Percentiles rank a stretch among this genome's conserved stretches.
Evolutionary conservation across 2,329 filamentous ascomycete species (phyloP).

Genomic region (Talaromyces sp.): DNA sequence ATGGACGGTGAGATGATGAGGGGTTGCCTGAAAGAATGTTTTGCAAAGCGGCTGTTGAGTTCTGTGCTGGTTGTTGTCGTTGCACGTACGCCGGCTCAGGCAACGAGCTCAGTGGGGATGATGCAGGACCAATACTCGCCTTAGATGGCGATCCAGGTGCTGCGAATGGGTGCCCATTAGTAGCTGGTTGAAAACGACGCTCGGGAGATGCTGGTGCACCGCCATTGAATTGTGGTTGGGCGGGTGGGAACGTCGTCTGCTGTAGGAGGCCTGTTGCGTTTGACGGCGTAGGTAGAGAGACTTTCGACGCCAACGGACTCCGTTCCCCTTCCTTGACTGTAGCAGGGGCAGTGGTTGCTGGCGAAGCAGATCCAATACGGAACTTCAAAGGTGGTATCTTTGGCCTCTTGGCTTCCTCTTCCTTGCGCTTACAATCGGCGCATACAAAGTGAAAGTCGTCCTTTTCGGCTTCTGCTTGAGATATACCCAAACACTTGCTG

Average conservation of each 20-base stretch:
- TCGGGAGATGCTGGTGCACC: slow-evolving; percentile 28
- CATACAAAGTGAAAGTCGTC: slow-evolving; percentile 88
- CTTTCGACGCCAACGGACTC: slow-evolving; percentile 22
- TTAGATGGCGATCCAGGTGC: slow-evolving; percentile 32
- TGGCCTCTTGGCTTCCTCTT: slow-evolving; percentile 58
- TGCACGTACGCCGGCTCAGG: slow-evolving; percentile 15
- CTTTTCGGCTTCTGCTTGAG: slow-evolving; percentile 72
- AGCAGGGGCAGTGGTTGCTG: slow-evolving; percentile 40
- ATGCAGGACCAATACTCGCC: slow-evolving; percentile 27
- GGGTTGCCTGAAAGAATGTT: slow-evolving; percentile 14
- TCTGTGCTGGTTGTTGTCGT: slow-evolving; percentile 27
- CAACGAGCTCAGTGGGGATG: slow-evolving; percentile 24
- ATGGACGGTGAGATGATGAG: slow-evolving; percentile 34
- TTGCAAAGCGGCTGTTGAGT: slow-evolving; percentile 26
- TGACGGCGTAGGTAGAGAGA: slow-evolving; percentile 2
- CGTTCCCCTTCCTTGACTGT: slow-evolving; percentile 22
- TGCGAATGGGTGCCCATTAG: slow-evolving; percentile 25
- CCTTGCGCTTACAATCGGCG: slow-evolving; percentile 67
- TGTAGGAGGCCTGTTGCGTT: not conserved
- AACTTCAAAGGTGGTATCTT: slow-evolving; percentile 63
- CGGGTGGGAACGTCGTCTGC: not conserved
- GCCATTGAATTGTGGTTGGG: slow-evolving; percentile 10
- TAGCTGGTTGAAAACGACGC: slow-evolving; percentile 26
- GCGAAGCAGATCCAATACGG: slow-evolving; percentile 45
- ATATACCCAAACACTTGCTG: slow-evolving; percentile 82